Conservation (phyloP, 2,329 filamentous ascomycete species). For the Apiospora phragmitis region DNA sequence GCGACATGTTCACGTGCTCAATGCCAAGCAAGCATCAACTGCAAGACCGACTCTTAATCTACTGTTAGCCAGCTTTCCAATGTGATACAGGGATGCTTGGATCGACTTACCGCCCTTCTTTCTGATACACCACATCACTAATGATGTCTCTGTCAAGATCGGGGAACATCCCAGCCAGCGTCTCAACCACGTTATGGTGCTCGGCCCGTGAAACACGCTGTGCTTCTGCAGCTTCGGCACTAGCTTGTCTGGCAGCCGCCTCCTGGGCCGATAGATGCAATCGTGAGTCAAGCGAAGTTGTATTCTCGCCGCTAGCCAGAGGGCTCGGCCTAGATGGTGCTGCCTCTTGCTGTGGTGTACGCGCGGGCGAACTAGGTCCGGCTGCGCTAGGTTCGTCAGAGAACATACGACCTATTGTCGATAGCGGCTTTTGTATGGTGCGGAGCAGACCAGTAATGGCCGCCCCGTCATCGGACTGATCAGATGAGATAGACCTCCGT, state of each 20-base stretch:
- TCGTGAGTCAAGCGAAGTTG: constrained; percentile 35
- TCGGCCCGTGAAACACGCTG: constrained; percentile 79
- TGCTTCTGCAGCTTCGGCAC: constrained; percentile 85
- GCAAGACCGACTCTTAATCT: constrained; percentile 70
- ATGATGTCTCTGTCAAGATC: constrained; percentile 93
- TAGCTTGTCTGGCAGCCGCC: constrained; percentile 85
- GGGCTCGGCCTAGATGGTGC: constrained; percentile 35
- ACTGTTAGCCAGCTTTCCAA: constrained; percentile 10
- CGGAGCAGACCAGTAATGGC: constrained; percentile 83
- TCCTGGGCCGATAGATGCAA: constrained; percentile 73
- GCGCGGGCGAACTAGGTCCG: constrained; percentile 39
- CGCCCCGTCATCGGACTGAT: constrained; percentile 67
- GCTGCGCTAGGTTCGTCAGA: constrained; percentile 62
- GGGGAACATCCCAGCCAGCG: constrained; percentile 93
- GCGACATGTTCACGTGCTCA: constrained; percentile 40
- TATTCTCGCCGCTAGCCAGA: constrained; percentile 34
- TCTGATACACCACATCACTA: constrained; percentile 93
- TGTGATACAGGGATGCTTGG: constrained; percentile 6
- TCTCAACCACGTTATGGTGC: constrained; percentile 90
- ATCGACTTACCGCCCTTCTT: constrained; percentile 79
- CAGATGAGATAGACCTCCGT: constrained; percentile 56
- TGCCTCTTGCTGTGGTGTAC: constrained; percentile 36
- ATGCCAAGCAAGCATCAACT: constrained; percentile 81
- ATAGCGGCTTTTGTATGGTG: constrained; percentile 87
- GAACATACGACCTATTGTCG: constrained; percentile 93